Evolutionary conservation across 345 rosid genomes (phyloP).

Genomic region (Eucalyptus marginata): DNA sequence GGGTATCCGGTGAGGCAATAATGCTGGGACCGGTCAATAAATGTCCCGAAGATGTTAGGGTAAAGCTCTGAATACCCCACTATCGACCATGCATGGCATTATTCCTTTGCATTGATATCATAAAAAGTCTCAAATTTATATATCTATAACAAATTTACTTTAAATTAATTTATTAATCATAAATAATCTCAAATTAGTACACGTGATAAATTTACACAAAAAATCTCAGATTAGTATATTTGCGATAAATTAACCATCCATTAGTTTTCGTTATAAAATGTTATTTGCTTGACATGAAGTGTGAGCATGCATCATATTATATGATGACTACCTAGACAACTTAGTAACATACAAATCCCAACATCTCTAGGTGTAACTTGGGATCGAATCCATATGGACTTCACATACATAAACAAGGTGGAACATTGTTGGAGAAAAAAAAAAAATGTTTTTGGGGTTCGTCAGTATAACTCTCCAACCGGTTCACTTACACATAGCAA

Average conservation of each 20-base stretch:
- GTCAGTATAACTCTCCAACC: background rate
- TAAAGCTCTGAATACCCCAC: too few relatives aligned
- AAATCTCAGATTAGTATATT: rapidly evolving
- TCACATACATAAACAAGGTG: background rate
- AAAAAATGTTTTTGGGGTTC: background rate
- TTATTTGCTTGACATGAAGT: background rate
- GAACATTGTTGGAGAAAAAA: background rate
- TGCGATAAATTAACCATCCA: rapidly evolving
- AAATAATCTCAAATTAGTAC: too few relatives aligned
- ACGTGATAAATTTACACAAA: too few relatives aligned
- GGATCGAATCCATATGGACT: background rate
- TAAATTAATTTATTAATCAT: too few relatives aligned
- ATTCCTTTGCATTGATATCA: too few relatives aligned
- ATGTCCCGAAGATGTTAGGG: background rate
- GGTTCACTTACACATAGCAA: background rate
- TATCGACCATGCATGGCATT: background rate
- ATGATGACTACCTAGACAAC: background rate
- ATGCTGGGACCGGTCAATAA: too few relatives aligned
- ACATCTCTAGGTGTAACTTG: background rate
- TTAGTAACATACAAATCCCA: background rate
- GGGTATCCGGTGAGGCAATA: too few relatives aligned
- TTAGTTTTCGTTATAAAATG: background rate
- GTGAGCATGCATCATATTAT: background rate
- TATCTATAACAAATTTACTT: too few relatives aligned
- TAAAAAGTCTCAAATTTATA: too few relatives aligned